phyloP scores from a whole-genome alignment of 352 stramenopile species.

The Bremia lactucae region DNA sequence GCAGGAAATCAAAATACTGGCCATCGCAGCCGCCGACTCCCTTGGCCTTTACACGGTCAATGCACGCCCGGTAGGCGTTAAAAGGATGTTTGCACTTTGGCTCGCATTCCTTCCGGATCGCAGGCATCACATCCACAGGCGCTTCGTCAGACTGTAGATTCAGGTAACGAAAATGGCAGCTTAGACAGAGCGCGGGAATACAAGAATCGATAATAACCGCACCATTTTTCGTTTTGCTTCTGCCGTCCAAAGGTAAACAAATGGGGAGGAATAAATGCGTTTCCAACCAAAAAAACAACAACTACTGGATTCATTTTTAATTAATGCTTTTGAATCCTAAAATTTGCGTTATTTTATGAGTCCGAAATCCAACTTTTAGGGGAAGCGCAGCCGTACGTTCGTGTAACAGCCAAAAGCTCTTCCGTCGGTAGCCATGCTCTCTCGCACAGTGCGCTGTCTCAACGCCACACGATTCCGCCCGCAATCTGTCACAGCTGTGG shows the following conservation, averaged over 20 bases:
- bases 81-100: conserved; percentile 83
- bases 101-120: conserved; percentile 88
- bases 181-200: neutral
- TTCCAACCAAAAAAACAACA: no score
- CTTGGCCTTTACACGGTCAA: conserved; percentile 86
- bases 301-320: no score
- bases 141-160: conserved; percentile 66
- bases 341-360: neutral
- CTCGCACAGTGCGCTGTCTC: conserved; percentile 38
- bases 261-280: neutral
- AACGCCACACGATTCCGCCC: conserved; percentile 17
- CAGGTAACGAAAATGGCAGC: neutral
- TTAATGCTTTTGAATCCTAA: neutral
- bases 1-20: conserved; percentile 93
- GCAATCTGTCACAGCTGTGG: conserved; percentile 4
- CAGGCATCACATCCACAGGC: conserved; percentile 88
- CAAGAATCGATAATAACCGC: conserved; percentile 1
- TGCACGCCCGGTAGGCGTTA: conserved; percentile 87
- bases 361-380: neutral
- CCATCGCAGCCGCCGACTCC: conserved; percentile 88
- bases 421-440: conserved; percentile 37
- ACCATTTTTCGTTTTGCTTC: conserved; percentile 17
- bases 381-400: conserved; percentile 5
- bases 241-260: neutral
- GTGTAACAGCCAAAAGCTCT: conserved; percentile 13